Percentiles rank a stretch among this genome's conserved stretches.
These are phyloP conservation scores for Epichloe baconii DNA, from an alignment of 2,329 filamentous ascomycete genomes.

Conservation along the genomic window DNA sequence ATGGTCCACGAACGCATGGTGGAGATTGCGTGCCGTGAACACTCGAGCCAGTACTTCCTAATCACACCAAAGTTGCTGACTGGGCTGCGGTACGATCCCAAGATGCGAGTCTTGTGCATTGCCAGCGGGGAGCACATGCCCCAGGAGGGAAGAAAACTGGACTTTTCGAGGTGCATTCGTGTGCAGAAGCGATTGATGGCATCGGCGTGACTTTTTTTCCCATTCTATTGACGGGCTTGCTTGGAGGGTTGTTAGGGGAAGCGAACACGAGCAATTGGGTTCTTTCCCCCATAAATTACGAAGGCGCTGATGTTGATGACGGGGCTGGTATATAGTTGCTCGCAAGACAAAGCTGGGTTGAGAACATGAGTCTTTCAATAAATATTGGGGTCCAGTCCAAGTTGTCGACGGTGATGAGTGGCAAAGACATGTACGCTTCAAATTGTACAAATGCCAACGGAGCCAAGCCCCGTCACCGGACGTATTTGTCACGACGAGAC, in stretches of 20 bases:
- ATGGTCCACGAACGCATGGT: constrained; percentile 98
- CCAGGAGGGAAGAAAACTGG: constrained; percentile 34
- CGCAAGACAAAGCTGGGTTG: too few species aligned
- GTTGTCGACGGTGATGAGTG: too few species aligned
- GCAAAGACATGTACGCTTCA: too few species aligned
- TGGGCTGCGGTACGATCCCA: constrained; percentile 70
- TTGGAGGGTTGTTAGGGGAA: too few species aligned
- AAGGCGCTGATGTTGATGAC: not conserved
- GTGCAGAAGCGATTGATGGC: constrained; percentile 29
- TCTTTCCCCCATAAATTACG: not conserved
- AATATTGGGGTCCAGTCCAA: too few species aligned
- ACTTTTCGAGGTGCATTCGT: constrained; percentile 33
- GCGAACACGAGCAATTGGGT: too few species aligned
- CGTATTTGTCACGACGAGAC: too few species aligned
- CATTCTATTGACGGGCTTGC: not conserved
- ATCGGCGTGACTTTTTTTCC: constrained; percentile 11
- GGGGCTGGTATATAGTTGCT: too few species aligned
- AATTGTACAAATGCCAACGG: too few species aligned
- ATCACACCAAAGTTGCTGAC: constrained; percentile 93
- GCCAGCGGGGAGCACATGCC: constrained; percentile 72
- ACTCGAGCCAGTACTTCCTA: constrained; percentile 80
- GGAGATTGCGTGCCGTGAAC: constrained; percentile 81
- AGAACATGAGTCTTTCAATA: too few species aligned
- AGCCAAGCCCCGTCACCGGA: too few species aligned
- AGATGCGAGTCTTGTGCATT: constrained; percentile 91